Conservation (phyloP, 495 filamentous ascomycete genomes). For the Neurospora terricola region DNA sequence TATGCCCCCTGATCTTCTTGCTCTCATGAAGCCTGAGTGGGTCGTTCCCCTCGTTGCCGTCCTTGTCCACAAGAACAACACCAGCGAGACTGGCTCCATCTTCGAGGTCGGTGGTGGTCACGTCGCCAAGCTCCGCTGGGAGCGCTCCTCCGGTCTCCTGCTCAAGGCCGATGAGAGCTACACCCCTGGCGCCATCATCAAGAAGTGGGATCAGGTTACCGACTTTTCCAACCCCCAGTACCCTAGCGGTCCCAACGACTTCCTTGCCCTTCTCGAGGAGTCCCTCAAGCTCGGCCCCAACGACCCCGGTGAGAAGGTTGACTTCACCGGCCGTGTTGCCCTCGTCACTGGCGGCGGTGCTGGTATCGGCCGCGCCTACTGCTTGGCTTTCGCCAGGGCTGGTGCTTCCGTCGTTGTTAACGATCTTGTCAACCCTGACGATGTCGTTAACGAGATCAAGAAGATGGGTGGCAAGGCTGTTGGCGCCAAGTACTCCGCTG, state of each 20-base stretch:
- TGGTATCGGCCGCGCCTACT: slow-evolving; percentile 89
- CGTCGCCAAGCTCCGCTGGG: slow-evolving; percentile 89
- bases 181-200: slow-evolving; percentile 78
- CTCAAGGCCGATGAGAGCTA: slow-evolving; percentile 82
- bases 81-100: slow-evolving; percentile 73
- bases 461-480: slow-evolving; percentile 84
- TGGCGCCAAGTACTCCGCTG: slow-evolving; percentile 85
- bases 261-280: slow-evolving; percentile 77
- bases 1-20: slow-evolving; percentile 90
- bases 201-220: slow-evolving; percentile 78
- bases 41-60: slow-evolving; percentile 89
- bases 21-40: slow-evolving; percentile 88
- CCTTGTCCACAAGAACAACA: slow-evolving; percentile 82
- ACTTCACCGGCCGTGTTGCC: slow-evolving; percentile 86
- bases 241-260: slow-evolving; percentile 81
- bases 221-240: slow-evolving; percentile 82
- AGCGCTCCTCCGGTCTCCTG: slow-evolving; percentile 82
- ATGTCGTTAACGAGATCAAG: slow-evolving; percentile 84
- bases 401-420: slow-evolving; percentile 93
- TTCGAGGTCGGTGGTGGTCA: slow-evolving; percentile 93
- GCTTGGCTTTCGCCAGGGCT: slow-evolving; percentile 78
- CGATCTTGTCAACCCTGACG: slow-evolving; percentile 87
- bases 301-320: slow-evolving; percentile 63
- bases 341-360: slow-evolving; percentile 88
- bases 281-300: slow-evolving; percentile 70